Conservation (phyloP, 192 early-diverging fungal species). For the Linnemannia hyalina region DNA sequence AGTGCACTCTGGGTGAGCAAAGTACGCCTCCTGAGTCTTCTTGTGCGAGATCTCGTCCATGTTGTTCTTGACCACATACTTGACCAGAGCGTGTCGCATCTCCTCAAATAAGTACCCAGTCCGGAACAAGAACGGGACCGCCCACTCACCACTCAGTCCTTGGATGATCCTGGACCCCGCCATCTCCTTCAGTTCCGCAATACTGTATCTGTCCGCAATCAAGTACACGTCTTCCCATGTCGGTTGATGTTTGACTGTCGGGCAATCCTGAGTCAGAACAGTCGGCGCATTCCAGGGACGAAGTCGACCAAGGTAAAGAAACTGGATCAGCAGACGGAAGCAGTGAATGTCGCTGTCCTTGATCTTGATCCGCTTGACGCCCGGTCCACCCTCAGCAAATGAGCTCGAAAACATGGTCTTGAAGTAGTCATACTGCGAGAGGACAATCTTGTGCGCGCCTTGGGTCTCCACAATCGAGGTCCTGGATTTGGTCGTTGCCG, state of each 20-base stretch:
- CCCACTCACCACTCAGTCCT: constrained; percentile 18
- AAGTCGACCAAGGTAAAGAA: constrained; percentile 37
- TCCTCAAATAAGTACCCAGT: constrained; percentile 34
- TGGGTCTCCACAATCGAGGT: neutral
- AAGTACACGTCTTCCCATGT: constrained; percentile 44
- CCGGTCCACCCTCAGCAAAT: constrained; percentile 26
- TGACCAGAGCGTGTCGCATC: constrained; percentile 16
- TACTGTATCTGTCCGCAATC: constrained; percentile 30
- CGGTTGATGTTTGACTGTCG: neutral
- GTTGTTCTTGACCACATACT: constrained; percentile 23
- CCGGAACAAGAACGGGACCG: constrained; percentile 37
- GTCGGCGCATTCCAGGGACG: neutral
- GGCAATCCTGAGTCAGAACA: constrained; percentile 12
- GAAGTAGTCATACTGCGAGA: constrained; percentile 36
- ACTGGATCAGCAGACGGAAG: constrained; percentile 40
- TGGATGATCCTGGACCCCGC: constrained; percentile 6
- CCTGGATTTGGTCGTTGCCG: neutral
- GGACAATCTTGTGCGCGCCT: constrained; percentile 31
- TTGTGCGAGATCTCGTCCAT: constrained; percentile 17
- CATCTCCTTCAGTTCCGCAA: constrained; percentile 6
- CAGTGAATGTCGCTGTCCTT: constrained; percentile 13
- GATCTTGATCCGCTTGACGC: constrained; percentile 25
- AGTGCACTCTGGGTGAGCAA: constrained; percentile 30
- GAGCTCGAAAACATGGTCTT: constrained; percentile 38
- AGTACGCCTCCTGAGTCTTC: constrained; percentile 3